Evolutionary conservation across 768 basidiomycete genomes (phyloP).

Genomic region (Chalciporus sphaerocephalus): DNA sequence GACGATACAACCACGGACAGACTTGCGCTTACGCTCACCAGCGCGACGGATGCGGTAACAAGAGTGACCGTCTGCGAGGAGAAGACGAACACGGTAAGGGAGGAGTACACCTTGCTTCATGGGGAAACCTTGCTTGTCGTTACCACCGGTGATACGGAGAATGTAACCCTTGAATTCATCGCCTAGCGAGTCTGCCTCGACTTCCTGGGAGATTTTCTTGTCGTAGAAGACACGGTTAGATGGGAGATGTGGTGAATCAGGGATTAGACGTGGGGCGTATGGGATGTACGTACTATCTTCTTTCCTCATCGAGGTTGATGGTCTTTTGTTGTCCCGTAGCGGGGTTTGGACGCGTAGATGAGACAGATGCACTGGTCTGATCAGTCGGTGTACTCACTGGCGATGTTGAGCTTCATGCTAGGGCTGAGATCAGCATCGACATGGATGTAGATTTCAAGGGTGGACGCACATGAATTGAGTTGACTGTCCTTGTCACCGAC

Average conservation of each 20-base stretch:
- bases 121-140: slow-evolving; percentile 98
- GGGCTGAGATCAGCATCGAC: slow-evolving; percentile 2
- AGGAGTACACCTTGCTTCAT: slow-evolving; percentile 99
- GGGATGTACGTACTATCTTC: slow-evolving; percentile 55
- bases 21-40: slow-evolving; percentile 98
- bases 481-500: slow-evolving; percentile 37
- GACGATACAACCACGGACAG: slow-evolving; percentile 97
- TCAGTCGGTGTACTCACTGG: slow-evolving; percentile 55
- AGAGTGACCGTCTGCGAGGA: slow-evolving; percentile 94
- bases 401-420: slow-evolving; percentile 97
- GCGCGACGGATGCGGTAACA: slow-evolving; percentile 91
- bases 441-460: background rate
- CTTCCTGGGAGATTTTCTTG: slow-evolving; percentile 95
- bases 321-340: slow-evolving; percentile 97
- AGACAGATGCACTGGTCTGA: slow-evolving; percentile 2
- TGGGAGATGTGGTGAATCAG: background rate
- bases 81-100: slow-evolving; percentile 88
- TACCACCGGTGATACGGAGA: slow-evolving; percentile 95
- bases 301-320: slow-evolving; percentile 91
- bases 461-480: slow-evolving; percentile 28
- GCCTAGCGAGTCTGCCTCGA: slow-evolving; percentile 84
- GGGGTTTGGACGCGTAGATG: slow-evolving; percentile 57
- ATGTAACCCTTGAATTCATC: slow-evolving; percentile 98
- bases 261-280: background rate
- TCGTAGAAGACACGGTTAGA: slow-evolving; percentile 90